Base-by-base conservation (phyloP, 768 basidiomycete genomes). In the Jaapia argillacea region DNA sequence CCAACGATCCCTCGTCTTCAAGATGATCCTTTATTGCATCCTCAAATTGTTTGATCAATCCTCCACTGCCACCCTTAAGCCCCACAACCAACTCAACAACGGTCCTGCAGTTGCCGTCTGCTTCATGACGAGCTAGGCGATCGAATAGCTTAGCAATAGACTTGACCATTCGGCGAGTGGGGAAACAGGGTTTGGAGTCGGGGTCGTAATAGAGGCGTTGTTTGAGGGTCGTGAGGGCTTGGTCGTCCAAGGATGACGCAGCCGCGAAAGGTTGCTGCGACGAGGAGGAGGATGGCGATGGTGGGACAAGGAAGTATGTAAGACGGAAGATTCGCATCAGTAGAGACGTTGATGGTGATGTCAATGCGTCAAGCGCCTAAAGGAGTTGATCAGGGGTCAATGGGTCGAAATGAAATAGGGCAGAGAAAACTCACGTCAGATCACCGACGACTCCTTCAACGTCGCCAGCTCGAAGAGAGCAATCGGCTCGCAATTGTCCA, bases 141-240 rank as follows among this genome's bases (percentile, higher is more conserved):
- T 69, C 57, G 51, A 92, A 82, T 7, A 70, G 70, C 58, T 83
- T 85, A 50, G 94, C 85, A 27, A 92, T 70, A 4, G 71, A 57
- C 61, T 94, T 93, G 45, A 81, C 63, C n/a, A 81, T 65, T 3
- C 87, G 77, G 56, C 88, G 85, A 0, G 85, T 75, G 2, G 71
- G 62, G 37, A 88, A 77, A 59, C 94, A 97, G 1, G 78, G 63
- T 41, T 80, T 79, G 1, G 87, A 91, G 58, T 99, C 94, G 6
- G 94, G 94, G 59, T 98, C 94, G 52, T 79, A 81, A 58, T 89
- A 85, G 1, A 99, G 75, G 56, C 94, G 97, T 60, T 92, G 87
- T 56, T 96, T 97, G 48, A 99, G 74, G 5, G 81, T 75, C 24
- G 78, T 67, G 38, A 85, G 65, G 1, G 86, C 75, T n/a, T n/a